Evolutionary conservation across 257 asterid species (phyloP), one percentile per base, ranked within the genome.

Genomic region (Solanum chaucha): DNA sequence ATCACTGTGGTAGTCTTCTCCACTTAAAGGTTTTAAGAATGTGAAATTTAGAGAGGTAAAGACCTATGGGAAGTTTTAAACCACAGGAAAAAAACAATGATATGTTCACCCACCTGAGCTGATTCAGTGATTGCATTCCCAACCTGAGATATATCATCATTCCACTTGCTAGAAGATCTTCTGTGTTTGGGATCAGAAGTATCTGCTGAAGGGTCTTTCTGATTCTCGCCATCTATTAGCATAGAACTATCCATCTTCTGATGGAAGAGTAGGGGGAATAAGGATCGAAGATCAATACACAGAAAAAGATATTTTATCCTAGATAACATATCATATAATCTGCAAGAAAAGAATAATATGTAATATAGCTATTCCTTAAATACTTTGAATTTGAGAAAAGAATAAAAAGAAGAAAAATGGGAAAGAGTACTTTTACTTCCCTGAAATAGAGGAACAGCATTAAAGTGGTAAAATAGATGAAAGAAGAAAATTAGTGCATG

Each of bases 51-150:
- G 41, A 70, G 61, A 46, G 61, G 80, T 87, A 86, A 90, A 89
- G 72, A 92, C 98, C 88, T 90, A 58, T 58, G 11, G 65, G 26
- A 94, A 91, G 93, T 87, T 93, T 94, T 89, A 92, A 93, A 61
- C 88, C 89, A 90, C 92, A 88, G 94, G 95, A 91, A 92, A 93
- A 94, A 51, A 93, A 94, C 94, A 91, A 89, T 91, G 86, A 94
- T 83, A 91, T 90, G 93, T 92, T 97, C 98, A 88, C 97, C 96
- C 91, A 88, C 96, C 89, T 91, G 95, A 91, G 93, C 91, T 74
- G 96, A 91, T 94, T 93, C 98, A 90, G 96, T 94, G 88, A 95
- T 87, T 67, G 94, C 87, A 93, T 98, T 94, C 89, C 98, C 96
- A 88, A 93, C 93, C 91, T 94, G 99, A 65, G 98, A 96, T 87